Base-by-base conservation (phyloP, 768 basidiomycete species). In the Mycena vitilis region DNA sequence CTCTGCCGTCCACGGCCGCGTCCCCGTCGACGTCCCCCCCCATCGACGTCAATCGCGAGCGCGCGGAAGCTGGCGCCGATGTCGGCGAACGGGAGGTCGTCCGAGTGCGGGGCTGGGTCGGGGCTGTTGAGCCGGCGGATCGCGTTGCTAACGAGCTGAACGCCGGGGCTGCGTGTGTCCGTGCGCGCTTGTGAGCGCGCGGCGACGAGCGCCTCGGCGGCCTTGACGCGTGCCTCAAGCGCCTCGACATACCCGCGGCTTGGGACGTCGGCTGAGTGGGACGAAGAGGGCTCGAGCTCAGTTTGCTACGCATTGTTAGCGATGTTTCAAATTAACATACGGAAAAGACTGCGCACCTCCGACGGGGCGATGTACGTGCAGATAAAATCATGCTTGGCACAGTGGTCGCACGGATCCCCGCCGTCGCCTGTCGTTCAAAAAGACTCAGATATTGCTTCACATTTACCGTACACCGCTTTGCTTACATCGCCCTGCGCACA, bases 301-400 rank as follows among this genome's bases (percentile, higher is more conserved):
- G 8, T 2, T 37, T 5, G 48, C 18, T 23, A 20, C n/a, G 37
- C n/a, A 7, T 34, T 5, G 42, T 40, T 40, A 42, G 12, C 12
- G 38, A 36, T 22, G n/a, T n/a, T n/a, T n/a, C n/a, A n/a, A n/a
- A 59, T 18, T 25, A 12, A 47, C 25, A 45, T 9, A 18, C 40
- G 0, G 15, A 4, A 57, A 9, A 20, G 37, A 16, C 6, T 9
- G 25, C 45, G 25, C 30, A 56, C n/a, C n/a, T n/a, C 63, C 54
- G 37, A 22, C 20, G 64, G 64, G 23, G 45, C 49, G n/a, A 60
- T 44, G 34, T 66, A 66, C 13, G 65, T 65, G 65, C 65, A 65
- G 4, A 58, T 53, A n/a, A 65, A 65, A 42, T 65, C 20, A 34
- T 66, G 51, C 18, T 66, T 66, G 4, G 42, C 12, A 51, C 65